Conservation (phyloP, 116 monocot species). For the Papilionanthe hybrid region DNA sequence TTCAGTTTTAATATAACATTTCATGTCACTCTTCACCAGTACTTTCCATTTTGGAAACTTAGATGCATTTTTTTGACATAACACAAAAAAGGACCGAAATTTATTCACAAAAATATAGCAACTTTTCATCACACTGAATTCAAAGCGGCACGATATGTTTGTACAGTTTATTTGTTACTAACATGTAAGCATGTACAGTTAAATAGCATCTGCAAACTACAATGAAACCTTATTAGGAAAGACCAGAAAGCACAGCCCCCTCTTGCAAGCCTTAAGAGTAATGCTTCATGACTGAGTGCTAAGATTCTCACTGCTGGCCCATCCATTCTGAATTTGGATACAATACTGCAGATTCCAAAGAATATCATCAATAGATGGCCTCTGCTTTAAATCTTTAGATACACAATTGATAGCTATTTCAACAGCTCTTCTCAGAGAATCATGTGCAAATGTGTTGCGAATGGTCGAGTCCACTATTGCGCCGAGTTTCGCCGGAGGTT, state of each 20-base stretch:
- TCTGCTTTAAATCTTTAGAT: slow-evolving; percentile 36
- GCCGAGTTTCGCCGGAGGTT: slow-evolving; percentile 16
- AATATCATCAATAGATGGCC: slow-evolving; percentile 84
- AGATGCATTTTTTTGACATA: no score
- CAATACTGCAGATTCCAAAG: slow-evolving; percentile 90
- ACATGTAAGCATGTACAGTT: neutral
- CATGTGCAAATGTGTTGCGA: slow-evolving; percentile 55
- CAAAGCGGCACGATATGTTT: neutral
- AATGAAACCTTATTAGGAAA: neutral
- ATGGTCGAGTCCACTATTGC: slow-evolving; percentile 45
- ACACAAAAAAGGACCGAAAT: no score
- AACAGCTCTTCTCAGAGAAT: slow-evolving; percentile 55
- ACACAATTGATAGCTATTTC: slow-evolving; percentile 60
- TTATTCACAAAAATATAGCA: no score
- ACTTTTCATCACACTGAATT: no score
- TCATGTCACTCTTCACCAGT: no score
- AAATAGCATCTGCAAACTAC: neutral
- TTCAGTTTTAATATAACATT: no score
- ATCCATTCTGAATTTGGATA: slow-evolving; percentile 75
- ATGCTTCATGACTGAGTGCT: slow-evolving; percentile 25
- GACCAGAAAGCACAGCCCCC: neutral
- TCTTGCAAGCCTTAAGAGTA: no score
- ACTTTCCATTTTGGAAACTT: no score
- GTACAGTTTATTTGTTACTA: neutral
- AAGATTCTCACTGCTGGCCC: slow-evolving; percentile 62